A percentile compares a stretch with the other conserved stretches of the same genome.
Evolutionary conservation across 225 moss, liverwort and hornwort genomes (phyloP).

Genomic region (Physcomitrellopsis africana): DNA sequence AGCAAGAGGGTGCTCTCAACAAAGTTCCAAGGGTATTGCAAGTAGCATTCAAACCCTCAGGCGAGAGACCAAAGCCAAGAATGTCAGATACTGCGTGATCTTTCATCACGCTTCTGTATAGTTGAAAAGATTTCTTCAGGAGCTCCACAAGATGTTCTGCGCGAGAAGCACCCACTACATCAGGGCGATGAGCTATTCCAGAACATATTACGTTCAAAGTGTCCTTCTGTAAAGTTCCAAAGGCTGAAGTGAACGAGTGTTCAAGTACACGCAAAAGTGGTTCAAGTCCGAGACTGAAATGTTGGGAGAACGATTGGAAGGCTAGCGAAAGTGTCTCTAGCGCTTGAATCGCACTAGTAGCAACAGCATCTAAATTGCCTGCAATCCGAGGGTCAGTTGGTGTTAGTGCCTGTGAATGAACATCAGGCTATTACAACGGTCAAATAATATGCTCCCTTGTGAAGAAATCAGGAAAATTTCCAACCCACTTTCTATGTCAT

Average conservation of each 20-base stretch:
- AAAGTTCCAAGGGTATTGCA: constrained; percentile 66
- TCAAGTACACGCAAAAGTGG: constrained; percentile 68
- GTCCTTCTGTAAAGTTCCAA: constrained; percentile 56
- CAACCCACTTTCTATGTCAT: neutral
- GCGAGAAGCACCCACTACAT: constrained; percentile 45
- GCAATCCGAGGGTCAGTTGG: constrained; percentile 36
- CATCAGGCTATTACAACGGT: neutral
- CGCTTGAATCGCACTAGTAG: constrained; percentile 62
- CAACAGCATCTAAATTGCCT: constrained; percentile 60
- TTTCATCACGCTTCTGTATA: constrained; percentile 46
- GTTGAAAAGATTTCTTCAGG: constrained; percentile 57
- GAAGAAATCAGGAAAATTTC: neutral
- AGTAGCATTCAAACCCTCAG: constrained; percentile 58
- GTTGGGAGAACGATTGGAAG: constrained; percentile 48
- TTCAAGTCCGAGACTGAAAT: constrained; percentile 73
- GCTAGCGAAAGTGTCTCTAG: constrained; percentile 61
- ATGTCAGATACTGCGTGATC: constrained; percentile 50
- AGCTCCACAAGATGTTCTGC: constrained; percentile 62
- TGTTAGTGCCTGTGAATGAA: constrained; percentile 20
- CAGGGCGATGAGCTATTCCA: constrained; percentile 52
- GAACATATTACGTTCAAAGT: constrained; percentile 53
- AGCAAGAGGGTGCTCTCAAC: constrained; percentile 59
- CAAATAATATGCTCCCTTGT: neutral
- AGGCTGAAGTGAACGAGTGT: constrained; percentile 56
- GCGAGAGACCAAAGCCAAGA: constrained; percentile 53